phyloP scores from a whole-genome alignment of 2,329 filamentous ascomycete species.

The Talaromyces sp. region DNA sequence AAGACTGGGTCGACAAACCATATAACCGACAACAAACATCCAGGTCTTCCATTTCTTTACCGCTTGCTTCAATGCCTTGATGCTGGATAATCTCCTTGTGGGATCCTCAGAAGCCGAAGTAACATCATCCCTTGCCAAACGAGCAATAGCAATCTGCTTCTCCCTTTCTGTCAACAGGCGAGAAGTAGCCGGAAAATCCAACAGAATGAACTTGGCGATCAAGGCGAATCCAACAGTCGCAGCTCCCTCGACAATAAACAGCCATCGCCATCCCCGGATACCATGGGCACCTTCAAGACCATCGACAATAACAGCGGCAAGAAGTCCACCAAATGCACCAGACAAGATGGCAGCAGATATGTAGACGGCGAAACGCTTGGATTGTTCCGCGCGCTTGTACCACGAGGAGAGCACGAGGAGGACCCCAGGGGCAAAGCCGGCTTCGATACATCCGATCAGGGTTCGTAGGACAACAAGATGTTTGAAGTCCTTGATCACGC shows the following conservation, averaged over 20 bases:
- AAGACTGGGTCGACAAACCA: not conserved
- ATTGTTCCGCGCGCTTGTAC: constrained; percentile 32
- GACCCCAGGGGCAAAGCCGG: constrained; percentile 34
- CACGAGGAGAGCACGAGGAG: constrained; percentile 34
- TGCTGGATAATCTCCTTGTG: not conserved
- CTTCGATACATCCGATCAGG: constrained; percentile 27
- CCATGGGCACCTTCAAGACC: constrained; percentile 26
- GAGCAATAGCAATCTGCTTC: not conserved
- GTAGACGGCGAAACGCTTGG: constrained; percentile 24
- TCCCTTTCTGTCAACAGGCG: not conserved
- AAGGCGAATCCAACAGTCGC: constrained; percentile 43
- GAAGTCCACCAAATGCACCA: constrained; percentile 26
- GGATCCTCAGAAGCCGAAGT: not conserved
- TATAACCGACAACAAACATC: constrained; percentile 5
- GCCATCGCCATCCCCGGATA: constrained; percentile 27
- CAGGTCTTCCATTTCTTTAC: not conserved
- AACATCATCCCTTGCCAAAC: not conserved
- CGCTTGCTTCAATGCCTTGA: not conserved
- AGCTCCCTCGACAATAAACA: constrained; percentile 30
- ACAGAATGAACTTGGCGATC: constrained; percentile 44
- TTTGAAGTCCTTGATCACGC: constrained; percentile 27
- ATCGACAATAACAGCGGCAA: constrained; percentile 25
- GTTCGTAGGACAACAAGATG: constrained; percentile 28
- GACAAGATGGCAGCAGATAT: constrained; percentile 23
- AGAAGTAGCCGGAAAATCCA: not conserved